phyloP scores from a whole-genome alignment of 2,329 filamentous ascomycete genomes.

The Colletotrichum caudatum region DNA sequence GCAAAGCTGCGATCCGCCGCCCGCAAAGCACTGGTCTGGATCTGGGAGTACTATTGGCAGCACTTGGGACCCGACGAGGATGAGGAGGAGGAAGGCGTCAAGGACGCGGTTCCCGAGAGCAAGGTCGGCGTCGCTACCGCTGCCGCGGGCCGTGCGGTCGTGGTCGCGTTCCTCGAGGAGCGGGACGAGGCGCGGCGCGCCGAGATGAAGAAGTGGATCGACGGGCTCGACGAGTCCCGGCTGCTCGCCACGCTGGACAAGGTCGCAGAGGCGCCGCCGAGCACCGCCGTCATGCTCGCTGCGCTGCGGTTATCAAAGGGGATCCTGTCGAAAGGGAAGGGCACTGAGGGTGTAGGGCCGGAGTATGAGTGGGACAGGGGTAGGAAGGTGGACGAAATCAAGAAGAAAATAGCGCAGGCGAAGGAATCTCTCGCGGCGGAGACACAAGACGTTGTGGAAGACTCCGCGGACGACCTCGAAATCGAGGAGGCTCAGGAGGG shows the following conservation, averaged over 20 bases:
- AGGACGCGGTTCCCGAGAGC: slow-evolving; percentile 42
- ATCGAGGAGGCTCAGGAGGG: slow-evolving; percentile 35
- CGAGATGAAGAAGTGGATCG: slow-evolving; percentile 49
- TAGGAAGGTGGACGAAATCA: slow-evolving; percentile 45
- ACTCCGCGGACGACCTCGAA: slow-evolving; percentile 28
- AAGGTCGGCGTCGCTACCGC: slow-evolving; percentile 19
- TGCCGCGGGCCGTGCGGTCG: slow-evolving; percentile 49
- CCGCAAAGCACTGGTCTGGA: slow-evolving; percentile 80
- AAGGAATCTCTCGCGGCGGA: slow-evolving; percentile 32
- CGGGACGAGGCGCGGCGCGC: slow-evolving; percentile 47
- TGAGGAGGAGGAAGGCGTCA: slow-evolving; percentile 17
- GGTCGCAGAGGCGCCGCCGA: slow-evolving; percentile 55
- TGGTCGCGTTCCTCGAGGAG: slow-evolving; percentile 56
- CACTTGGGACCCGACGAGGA: slow-evolving; percentile 53
- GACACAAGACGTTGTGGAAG: slow-evolving; percentile 15
- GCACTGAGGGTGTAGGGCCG: slow-evolving; percentile 8
- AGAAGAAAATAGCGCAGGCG: slow-evolving; percentile 42
- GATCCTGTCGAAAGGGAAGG: slow-evolving; percentile 50
- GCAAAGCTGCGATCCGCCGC: slow-evolving; percentile 78
- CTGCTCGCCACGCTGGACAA: slow-evolving; percentile 55
- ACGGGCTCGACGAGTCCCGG: slow-evolving; percentile 52
- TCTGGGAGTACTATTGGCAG: slow-evolving; percentile 91
- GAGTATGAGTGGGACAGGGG: slow-evolving; percentile 44
- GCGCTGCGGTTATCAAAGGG: slow-evolving; percentile 59
- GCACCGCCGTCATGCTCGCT: slow-evolving; percentile 58